phyloP scores from a whole-genome alignment of 306 rosid species.

The Alnus rubra region DNA sequence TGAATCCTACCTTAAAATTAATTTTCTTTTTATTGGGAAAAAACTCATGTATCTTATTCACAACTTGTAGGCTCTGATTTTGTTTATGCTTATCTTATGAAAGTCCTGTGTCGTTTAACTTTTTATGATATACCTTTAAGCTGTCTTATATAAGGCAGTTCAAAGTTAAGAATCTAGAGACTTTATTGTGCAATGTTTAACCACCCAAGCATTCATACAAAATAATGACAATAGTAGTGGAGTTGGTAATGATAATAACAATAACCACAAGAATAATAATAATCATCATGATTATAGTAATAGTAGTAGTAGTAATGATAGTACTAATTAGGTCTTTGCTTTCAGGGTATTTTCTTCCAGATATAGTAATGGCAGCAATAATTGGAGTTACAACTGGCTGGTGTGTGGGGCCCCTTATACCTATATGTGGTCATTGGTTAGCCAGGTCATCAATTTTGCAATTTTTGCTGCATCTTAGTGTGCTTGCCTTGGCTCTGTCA shows the following conservation, averaged over 20 bases:
- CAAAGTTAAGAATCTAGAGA: neutral
- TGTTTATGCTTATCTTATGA: neutral
- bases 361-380: conserved; percentile 63
- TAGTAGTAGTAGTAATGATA: neutral
- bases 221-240: too few species aligned
- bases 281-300: too few species aligned
- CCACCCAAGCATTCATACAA: neutral
- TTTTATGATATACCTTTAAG: neutral
- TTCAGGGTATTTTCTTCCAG: conserved; percentile 84
- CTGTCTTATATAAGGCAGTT: neutral
- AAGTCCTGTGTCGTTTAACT: neutral
- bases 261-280: neutral
- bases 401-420: conserved; percentile 82
- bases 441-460: conserved; percentile 79
- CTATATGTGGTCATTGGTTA: conserved; percentile 81
- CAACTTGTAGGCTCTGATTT: neutral
- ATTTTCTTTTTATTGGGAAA: neutral
- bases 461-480: conserved; percentile 71
- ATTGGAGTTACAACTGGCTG: conserved; percentile 78
- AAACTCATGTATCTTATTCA: neutral
- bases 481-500: conserved; percentile 74
- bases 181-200: neutral
- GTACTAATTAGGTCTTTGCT: conserved; percentile 22
- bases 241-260: neutral
- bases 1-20: neutral